Evolutionary conservation across 495 filamentous ascomycete genomes (phyloP).

Genomic region (Penicillium riverlandense): DNA sequence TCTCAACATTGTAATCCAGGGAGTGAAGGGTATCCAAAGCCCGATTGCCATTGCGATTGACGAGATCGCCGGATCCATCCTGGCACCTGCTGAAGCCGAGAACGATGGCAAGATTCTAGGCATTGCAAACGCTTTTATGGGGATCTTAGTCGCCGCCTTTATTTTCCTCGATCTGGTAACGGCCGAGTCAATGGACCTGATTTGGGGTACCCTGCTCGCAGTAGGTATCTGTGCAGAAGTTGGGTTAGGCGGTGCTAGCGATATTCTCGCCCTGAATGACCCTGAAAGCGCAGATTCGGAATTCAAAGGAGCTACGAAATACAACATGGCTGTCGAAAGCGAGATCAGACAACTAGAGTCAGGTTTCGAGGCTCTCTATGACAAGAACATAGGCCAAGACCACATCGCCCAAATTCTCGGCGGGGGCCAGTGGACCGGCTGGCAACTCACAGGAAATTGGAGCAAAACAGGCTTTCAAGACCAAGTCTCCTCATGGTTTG

Average conservation of each 20-base stretch:
- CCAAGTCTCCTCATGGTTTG: background rate
- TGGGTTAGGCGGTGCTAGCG: background rate
- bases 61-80: background rate
- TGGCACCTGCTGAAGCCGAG: background rate
- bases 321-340: background rate
- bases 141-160: background rate
- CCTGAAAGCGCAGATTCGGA: background rate
- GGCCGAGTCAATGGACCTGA: background rate
- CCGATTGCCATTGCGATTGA: background rate
- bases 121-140: background rate
- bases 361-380: background rate
- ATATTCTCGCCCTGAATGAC: background rate
- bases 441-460: background rate
- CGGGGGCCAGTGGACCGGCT: background rate
- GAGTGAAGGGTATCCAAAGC: background rate
- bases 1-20: background rate
- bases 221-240: background rate
- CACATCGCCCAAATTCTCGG: background rate
- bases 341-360: background rate
- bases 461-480: background rate
- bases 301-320: background rate
- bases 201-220: background rate
- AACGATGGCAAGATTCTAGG: background rate
- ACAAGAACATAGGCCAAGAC: background rate
- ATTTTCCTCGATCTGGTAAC: background rate